Evolutionary conservation across 352 stramenopile species (phyloP).

Genomic region (Hyaloperonospora brassicae): DNA sequence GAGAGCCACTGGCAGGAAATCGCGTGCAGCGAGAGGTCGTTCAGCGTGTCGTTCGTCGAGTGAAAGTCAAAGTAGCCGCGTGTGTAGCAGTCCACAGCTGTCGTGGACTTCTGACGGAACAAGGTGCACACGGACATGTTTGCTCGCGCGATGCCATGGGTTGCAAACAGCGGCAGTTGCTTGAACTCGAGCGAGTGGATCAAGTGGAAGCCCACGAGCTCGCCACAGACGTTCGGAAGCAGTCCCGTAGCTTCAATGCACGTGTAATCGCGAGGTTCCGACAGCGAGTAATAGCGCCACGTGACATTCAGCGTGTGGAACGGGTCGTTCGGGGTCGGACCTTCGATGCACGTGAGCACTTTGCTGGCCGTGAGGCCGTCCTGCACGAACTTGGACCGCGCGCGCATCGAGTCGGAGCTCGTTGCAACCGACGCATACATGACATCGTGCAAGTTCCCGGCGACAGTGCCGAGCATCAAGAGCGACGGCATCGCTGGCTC

Average conservation of each 20-base stretch:
- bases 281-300: slow-evolving; percentile 36
- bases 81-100: slow-evolving; percentile 32
- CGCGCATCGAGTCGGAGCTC: slow-evolving; percentile 30
- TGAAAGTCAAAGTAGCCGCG: slow-evolving; percentile 45
- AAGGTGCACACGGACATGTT: slow-evolving; percentile 43
- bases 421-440: slow-evolving; percentile 42
- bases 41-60: slow-evolving; percentile 33
- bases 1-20: slow-evolving; percentile 39
- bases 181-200: slow-evolving; percentile 49
- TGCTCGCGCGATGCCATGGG: slow-evolving; percentile 32
- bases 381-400: slow-evolving; percentile 38
- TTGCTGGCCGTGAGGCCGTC: slow-evolving; percentile 37
- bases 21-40: slow-evolving; percentile 37
- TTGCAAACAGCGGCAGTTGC: slow-evolving; percentile 29
- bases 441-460: slow-evolving; percentile 40
- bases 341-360: slow-evolving; percentile 25
- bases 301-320: slow-evolving; percentile 47
- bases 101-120: slow-evolving; percentile 32
- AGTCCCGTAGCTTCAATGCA: slow-evolving; percentile 49
- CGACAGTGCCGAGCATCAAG: slow-evolving; percentile 27
- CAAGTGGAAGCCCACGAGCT: slow-evolving; percentile 48
- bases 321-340: slow-evolving; percentile 30
- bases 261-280: slow-evolving; percentile 44
- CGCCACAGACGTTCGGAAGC: slow-evolving; percentile 25
- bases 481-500: slow-evolving; percentile 23